Percentiles rank a stretch among this genome's conserved stretches.
phyloP scores from a whole-genome alignment of 192 early-diverging fungal genomes.

The Thamnidium elegans region DNA sequence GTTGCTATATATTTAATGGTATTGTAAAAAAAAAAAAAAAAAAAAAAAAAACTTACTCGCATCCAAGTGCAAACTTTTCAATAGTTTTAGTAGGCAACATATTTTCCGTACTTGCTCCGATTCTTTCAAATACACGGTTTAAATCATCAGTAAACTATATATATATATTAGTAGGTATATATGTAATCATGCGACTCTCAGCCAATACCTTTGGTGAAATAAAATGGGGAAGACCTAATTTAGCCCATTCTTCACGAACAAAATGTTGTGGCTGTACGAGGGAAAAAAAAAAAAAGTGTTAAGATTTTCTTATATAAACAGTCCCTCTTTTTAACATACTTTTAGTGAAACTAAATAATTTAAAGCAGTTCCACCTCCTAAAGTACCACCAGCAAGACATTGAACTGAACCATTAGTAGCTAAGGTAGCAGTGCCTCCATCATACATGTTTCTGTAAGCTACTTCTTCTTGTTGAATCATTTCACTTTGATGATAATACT shows the following conservation, averaged over 20 bases:
- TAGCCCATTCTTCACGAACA: constrained; percentile 72
- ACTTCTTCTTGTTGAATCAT: constrained; percentile 47
- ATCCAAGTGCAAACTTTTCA: constrained; percentile 60
- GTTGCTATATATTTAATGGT: not conserved
- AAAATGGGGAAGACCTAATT: constrained; percentile 57
- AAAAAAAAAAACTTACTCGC: constrained; percentile 31
- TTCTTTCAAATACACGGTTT: constrained; percentile 53
- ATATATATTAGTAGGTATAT: not conserved
- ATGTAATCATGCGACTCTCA: not conserved
- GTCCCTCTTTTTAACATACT: constrained; percentile 22
- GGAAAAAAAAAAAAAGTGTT: constrained; percentile 4
- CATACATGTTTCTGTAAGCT: constrained; percentile 46
- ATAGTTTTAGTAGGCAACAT: constrained; percentile 62
- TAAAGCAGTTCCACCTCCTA: constrained; percentile 70
- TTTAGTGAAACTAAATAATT: constrained; percentile 59
- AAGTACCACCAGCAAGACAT: constrained; percentile 57
- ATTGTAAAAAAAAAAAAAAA: not conserved
- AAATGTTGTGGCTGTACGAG: constrained; percentile 47
- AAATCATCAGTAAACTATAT: constrained; percentile 42
- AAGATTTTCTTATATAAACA: not conserved
- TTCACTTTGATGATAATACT: constrained; percentile 53
- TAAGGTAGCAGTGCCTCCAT: constrained; percentile 41
- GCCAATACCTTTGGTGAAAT: constrained; percentile 30
- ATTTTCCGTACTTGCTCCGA: constrained; percentile 50
- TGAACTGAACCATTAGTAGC: constrained; percentile 49